Evolutionary conservation across 805 yeast genomes (phyloP).

Genomic region (Pichia kluyveri): DNA sequence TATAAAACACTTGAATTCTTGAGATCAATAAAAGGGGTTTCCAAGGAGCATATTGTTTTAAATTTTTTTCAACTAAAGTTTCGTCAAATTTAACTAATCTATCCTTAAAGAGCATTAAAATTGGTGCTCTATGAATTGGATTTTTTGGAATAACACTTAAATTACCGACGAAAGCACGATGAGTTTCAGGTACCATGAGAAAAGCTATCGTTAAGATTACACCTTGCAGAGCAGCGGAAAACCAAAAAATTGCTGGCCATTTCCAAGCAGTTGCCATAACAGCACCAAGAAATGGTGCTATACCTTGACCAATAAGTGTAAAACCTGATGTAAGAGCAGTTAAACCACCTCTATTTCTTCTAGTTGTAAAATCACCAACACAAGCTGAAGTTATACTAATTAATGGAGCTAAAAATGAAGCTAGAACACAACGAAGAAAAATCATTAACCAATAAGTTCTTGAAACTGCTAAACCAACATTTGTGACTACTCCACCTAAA

Average conservation of each 20-base stretch:
- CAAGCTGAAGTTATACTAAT: slow-evolving; percentile 63
- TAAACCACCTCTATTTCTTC: slow-evolving; percentile 59
- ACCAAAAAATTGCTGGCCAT: slow-evolving; percentile 80
- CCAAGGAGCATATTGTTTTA: slow-evolving; percentile 21
- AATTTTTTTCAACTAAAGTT: slow-evolving; percentile 11
- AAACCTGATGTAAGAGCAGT: slow-evolving; percentile 60
- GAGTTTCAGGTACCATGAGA: slow-evolving; percentile 63
- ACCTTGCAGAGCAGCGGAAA: slow-evolving; percentile 59
- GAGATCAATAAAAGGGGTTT: slow-evolving; percentile 13
- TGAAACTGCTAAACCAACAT: slow-evolving; percentile 57
- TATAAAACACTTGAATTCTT: slow-evolving; percentile 27
- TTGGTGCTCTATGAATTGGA: slow-evolving; percentile 36
- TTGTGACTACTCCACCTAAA: slow-evolving; percentile 46
- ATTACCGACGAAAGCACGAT: slow-evolving; percentile 64
- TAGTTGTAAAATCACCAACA: slow-evolving; percentile 63
- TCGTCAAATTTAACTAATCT: slow-evolving; percentile 26
- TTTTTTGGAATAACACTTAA: slow-evolving; percentile 49
- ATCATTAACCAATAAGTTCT: slow-evolving; percentile 52
- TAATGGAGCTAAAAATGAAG: slow-evolving; percentile 68
- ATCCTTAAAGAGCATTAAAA: slow-evolving; percentile 25
- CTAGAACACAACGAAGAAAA: slow-evolving; percentile 65
- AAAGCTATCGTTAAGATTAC: slow-evolving; percentile 26
- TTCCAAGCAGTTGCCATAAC: slow-evolving; percentile 41
- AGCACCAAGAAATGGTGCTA: slow-evolving; percentile 68
- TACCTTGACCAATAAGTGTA: slow-evolving; percentile 62